These are phyloP conservation scores for Scenedesmus sp. DNA, from an alignment of 163 green algal genomes.

Conservation along the genomic window DNA sequence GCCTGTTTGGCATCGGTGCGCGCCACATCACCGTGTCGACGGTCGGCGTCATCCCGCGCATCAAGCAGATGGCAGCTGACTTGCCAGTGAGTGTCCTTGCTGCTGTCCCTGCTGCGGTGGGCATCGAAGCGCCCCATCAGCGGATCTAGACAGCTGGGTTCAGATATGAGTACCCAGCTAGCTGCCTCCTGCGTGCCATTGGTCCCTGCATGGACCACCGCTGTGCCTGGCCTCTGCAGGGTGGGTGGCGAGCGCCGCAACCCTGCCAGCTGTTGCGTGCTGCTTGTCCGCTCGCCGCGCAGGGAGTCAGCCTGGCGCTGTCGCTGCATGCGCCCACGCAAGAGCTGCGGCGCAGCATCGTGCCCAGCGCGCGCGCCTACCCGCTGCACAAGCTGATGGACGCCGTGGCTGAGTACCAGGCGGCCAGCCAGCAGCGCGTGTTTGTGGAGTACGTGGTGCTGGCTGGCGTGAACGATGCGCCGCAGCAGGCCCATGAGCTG, in stretches of 20 bases:
- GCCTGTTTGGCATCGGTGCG: conserved; percentile 83
- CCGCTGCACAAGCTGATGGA: conserved; percentile 88
- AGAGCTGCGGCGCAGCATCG: conserved; percentile 90
- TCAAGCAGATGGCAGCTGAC: conserved; percentile 74
- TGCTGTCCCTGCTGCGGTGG: not conserved
- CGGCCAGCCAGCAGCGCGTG: conserved; percentile 64
- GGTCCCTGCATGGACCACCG: not conserved
- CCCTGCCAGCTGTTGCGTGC: too few relatives aligned
- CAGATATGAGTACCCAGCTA: not conserved
- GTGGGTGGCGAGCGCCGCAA: too few relatives aligned
- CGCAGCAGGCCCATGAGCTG: conserved; percentile 87
- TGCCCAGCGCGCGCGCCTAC: conserved; percentile 92
- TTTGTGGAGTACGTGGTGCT: conserved; percentile 98
- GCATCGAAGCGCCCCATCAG: too few relatives aligned
- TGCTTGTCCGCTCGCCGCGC: not conserved
- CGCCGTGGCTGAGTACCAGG: conserved; percentile 84
- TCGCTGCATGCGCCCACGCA: conserved; percentile 97
- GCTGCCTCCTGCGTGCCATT: not conserved
- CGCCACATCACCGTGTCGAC: conserved; percentile 94
- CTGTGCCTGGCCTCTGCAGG: not conserved
- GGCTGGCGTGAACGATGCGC: conserved; percentile 89
- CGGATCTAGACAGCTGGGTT: too few relatives aligned
- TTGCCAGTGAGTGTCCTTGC: conserved; percentile 58
- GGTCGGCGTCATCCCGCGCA: conserved; percentile 90
- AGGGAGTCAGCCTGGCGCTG: conserved; percentile 94